Percentiles rank a stretch among this genome's conserved stretches.
phyloP scores from a whole-genome alignment of 345 rosid genomes.

The Litchi chinensis region DNA sequence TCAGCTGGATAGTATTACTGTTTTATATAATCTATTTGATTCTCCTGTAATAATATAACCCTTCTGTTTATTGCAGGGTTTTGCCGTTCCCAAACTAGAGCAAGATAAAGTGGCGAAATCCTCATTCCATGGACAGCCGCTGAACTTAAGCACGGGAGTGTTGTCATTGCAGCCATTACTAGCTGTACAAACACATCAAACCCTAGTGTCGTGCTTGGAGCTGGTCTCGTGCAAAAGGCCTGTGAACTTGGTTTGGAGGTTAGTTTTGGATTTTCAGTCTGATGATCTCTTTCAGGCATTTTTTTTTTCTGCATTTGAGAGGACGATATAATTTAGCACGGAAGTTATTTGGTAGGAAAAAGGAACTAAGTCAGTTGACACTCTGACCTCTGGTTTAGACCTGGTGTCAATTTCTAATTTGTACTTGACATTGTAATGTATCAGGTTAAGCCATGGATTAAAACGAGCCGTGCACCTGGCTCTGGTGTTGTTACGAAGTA shows the following conservation, averaged over 20 bases:
- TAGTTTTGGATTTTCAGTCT: conserved; percentile 20
- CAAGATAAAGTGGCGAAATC: conserved; percentile 61
- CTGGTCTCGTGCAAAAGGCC: conserved; percentile 39
- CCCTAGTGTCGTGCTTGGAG: conserved; percentile 85
- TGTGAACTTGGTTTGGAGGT: conserved; percentile 31
- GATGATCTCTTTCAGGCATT: background rate
- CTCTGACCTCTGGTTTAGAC: background rate
- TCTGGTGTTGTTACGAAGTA: conserved; percentile 79
- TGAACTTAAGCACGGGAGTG: conserved; percentile 72
- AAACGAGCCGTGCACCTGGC: conserved; percentile 86
- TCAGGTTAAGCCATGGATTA: too few relatives aligned
- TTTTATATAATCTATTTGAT: background rate
- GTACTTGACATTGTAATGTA: conserved; percentile 11
- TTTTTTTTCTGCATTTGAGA: background rate
- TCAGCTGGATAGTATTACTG: background rate
- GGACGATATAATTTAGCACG: background rate
- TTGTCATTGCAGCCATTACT: conserved; percentile 81
- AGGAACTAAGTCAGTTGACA: background rate
- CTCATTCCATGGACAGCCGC: conserved; percentile 65
- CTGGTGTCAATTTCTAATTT: background rate
- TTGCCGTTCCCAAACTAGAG: conserved; percentile 64
- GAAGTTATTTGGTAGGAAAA: background rate
- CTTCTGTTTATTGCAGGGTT: conserved; percentile 50
- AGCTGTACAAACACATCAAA: conserved; percentile 86
- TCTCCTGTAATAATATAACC: background rate